Conservation (phyloP, 148 eudicot genomes). For the Nyssa sinensis region DNA sequence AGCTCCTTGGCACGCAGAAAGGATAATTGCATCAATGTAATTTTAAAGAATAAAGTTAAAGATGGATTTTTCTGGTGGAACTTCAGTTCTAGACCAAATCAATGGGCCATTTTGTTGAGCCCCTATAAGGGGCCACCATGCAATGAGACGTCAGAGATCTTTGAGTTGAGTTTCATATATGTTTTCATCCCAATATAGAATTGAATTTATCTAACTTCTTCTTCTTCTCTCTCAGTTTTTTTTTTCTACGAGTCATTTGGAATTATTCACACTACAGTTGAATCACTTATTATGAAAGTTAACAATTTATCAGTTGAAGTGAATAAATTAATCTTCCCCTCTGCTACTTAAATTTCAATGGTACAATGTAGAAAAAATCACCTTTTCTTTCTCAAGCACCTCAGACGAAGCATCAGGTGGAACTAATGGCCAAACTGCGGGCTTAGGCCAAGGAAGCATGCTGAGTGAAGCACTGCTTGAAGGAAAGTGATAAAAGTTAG, state of each 20-base stretch:
- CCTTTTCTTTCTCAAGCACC: constrained; percentile 90
- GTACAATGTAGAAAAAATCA: constrained; percentile 19
- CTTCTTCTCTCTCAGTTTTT: no score
- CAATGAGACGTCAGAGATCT: neutral
- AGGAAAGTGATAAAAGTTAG: constrained; percentile 9
- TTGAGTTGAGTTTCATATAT: no score
- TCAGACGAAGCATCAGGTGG: constrained; percentile 86
- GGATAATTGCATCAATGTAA: no score
- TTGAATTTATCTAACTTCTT: neutral
- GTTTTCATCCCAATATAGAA: neutral
- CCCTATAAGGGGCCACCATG: neutral
- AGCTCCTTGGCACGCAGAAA: no score
- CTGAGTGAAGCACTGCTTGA: constrained; percentile 79
- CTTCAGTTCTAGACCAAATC: neutral
- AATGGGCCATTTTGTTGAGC: neutral
- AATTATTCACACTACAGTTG: neutral
- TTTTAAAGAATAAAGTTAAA: no score
- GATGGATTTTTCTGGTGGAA: neutral
- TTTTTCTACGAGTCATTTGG: neutral
- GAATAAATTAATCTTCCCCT: no score
- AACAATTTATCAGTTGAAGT: neutral
- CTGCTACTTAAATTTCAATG: neutral
- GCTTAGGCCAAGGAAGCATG: constrained; percentile 98
- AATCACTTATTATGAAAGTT: neutral
- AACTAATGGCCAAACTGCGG: constrained; percentile 87